Percentiles rank a stretch among this genome's conserved stretches.
Conservation (phyloP, 768 basidiomycete genomes). For the Artomyces pyxidatus region DNA sequence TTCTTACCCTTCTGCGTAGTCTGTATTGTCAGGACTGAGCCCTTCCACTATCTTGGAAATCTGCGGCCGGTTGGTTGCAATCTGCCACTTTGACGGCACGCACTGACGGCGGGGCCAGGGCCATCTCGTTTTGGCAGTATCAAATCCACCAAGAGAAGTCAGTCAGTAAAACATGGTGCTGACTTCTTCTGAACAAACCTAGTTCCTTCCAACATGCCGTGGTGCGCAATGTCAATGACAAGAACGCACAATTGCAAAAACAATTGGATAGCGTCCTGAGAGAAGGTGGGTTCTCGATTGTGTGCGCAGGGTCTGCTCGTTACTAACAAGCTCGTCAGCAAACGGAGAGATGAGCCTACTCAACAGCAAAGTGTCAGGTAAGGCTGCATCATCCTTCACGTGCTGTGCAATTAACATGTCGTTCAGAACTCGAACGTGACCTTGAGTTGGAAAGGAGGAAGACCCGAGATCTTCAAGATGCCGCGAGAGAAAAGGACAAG, state of each 20-base stretch:
- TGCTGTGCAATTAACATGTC: background rate
- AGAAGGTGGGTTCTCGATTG: conserved; percentile 52
- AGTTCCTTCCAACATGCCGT: conserved; percentile 84
- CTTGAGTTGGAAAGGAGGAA: conserved; percentile 74
- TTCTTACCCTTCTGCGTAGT: conserved; percentile 34
- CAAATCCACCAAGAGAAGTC: conserved; percentile 83
- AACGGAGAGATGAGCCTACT: conserved; percentile 70
- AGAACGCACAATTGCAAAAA: conserved; percentile 74
- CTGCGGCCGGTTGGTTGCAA: conserved; percentile 51
- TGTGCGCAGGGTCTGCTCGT: background rate
- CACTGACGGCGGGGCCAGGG: conserved; percentile 31
- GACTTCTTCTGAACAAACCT: conserved; percentile 2
- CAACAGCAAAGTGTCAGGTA: conserved; percentile 56
- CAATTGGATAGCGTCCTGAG: conserved; percentile 78
- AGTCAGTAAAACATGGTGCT: conserved; percentile 9
- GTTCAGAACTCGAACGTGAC: conserved; percentile 70
- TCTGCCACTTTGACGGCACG: background rate
- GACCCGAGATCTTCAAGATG: conserved; percentile 64
- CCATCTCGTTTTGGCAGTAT: conserved; percentile 88
- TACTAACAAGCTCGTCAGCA: conserved; percentile 32
- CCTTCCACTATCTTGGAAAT: conserved; percentile 76
- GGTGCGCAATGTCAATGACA: conserved; percentile 72
- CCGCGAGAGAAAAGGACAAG: conserved; percentile 68
- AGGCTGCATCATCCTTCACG: background rate
- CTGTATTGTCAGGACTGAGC: conserved; percentile 73